Conservation (phyloP, 805 yeast species). For the Sugiyamaella mastotermitis region DNA sequence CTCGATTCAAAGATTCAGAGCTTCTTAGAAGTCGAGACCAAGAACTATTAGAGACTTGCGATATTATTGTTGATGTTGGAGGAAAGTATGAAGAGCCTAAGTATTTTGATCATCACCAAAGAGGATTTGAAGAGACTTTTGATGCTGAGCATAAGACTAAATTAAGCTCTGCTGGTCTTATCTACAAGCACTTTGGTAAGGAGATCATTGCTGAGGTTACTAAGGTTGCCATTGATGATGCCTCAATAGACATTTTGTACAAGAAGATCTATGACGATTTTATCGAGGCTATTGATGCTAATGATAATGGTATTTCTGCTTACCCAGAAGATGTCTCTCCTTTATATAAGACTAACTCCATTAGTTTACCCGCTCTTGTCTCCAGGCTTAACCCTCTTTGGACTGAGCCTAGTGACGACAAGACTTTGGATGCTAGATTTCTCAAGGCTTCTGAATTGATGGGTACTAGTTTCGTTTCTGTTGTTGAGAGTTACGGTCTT, state of each 20-base stretch:
- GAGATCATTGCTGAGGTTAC: slow-evolving; percentile 41
- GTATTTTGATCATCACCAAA: slow-evolving; percentile 93
- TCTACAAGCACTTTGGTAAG: slow-evolving; percentile 58
- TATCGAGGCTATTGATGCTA: slow-evolving; percentile 89
- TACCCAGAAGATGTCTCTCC: slow-evolving; percentile 54
- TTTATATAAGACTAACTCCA: slow-evolving; percentile 63
- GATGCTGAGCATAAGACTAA: slow-evolving; percentile 60
- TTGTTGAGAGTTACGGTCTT: slow-evolving; percentile 65
- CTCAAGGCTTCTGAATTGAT: slow-evolving; percentile 67
- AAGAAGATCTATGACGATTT: slow-evolving; percentile 78
- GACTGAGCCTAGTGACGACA: slow-evolving; percentile 62
- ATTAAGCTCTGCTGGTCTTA: slow-evolving; percentile 87
- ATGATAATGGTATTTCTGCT: slow-evolving; percentile 86
- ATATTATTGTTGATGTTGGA: slow-evolving; percentile 91
- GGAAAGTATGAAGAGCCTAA: slow-evolving; percentile 84
- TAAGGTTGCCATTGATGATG: slow-evolving; percentile 31
- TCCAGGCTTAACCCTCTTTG: slow-evolving; percentile 80
- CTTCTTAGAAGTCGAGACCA: slow-evolving; percentile 82
- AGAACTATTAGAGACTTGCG: slow-evolving; percentile 75
- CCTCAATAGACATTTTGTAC: slow-evolving; percentile 59
- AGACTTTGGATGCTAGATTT: slow-evolving; percentile 59
- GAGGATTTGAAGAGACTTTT: slow-evolving; percentile 79
- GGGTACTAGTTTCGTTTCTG: slow-evolving; percentile 71
- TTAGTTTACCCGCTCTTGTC: slow-evolving; percentile 73
- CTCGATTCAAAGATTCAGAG: slow-evolving; percentile 58